These are phyloP conservation scores for Uronychia setigera DNA, from an alignment of 73 alveolate species.

Conservation along the genomic window DNA sequence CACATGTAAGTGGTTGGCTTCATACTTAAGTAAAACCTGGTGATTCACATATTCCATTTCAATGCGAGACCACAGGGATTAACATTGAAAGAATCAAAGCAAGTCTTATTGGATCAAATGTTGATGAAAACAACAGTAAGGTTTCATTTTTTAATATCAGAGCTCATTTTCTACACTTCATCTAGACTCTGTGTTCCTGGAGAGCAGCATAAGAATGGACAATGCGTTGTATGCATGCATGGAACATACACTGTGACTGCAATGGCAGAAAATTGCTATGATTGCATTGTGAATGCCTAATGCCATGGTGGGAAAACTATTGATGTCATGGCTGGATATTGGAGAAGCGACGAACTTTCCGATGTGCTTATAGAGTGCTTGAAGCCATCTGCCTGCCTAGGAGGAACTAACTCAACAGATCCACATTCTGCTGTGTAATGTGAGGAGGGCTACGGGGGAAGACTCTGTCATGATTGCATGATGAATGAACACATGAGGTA, in stretches of 20 bases:
- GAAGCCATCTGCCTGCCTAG: conserved; percentile 12
- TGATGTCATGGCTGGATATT: conserved; percentile 17
- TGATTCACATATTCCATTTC: background rate
- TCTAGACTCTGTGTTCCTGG: conserved; percentile 24
- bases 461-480: background rate
- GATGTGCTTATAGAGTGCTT: conserved; percentile 25
- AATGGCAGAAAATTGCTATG: conserved; percentile 10
- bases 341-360: conserved; percentile 15
- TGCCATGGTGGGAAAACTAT: conserved; percentile 19
- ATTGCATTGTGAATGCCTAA: conserved; percentile 15
- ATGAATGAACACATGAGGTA: background rate
- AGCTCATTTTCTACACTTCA: background rate
- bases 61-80: background rate
- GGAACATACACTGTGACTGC: conserved; percentile 24
- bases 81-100: background rate
- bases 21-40: background rate
- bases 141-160: background rate
- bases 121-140: background rate
- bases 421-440: background rate
- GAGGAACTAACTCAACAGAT: background rate
- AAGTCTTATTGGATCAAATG: background rate
- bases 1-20: background rate
- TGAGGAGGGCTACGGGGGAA: background rate
- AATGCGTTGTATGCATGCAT: conserved; percentile 7
- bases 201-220: background rate